Conservation (phyloP, 352 stramenopile genomes). For the Phytophthora citrophthora region DNA sequence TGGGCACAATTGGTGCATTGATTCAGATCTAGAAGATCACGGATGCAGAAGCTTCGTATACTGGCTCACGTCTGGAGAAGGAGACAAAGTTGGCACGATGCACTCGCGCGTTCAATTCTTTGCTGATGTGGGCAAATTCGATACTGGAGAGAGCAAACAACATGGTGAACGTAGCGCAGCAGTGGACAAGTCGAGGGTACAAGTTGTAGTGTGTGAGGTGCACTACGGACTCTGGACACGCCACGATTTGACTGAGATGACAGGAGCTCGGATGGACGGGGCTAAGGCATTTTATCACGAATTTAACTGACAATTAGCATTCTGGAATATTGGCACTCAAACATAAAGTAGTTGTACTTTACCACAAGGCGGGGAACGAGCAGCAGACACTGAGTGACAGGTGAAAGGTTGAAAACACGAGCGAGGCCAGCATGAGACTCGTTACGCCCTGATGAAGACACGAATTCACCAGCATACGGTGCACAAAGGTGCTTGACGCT, state of each 20-base stretch:
- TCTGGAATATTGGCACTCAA: neutral
- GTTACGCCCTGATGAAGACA: slow-evolving; percentile 57
- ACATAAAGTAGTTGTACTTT: neutral
- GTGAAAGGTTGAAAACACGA: slow-evolving; percentile 58
- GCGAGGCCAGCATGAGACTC: slow-evolving; percentile 43
- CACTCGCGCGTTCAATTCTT: slow-evolving; percentile 46
- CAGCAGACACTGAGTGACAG: slow-evolving; percentile 60
- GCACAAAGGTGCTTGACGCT: slow-evolving; percentile 45
- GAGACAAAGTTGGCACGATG: slow-evolving; percentile 49
- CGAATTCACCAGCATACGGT: slow-evolving; percentile 61
- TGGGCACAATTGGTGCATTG: slow-evolving; percentile 39
- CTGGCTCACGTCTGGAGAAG: slow-evolving; percentile 39
- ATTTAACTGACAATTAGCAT: slow-evolving; percentile 2
- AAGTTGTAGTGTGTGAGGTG: slow-evolving; percentile 47
- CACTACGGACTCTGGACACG: slow-evolving; percentile 43
- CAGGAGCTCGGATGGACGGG: slow-evolving; percentile 40
- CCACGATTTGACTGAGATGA: slow-evolving; percentile 47
- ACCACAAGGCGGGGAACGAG: slow-evolving; percentile 60
- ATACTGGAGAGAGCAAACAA: slow-evolving; percentile 51
- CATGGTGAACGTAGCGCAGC: slow-evolving; percentile 51
- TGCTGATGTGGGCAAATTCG: slow-evolving; percentile 39
- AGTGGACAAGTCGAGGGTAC: slow-evolving; percentile 44
- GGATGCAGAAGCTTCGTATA: slow-evolving; percentile 30
- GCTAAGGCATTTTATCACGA: slow-evolving; percentile 27
- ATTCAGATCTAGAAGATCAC: slow-evolving; percentile 24